A percentile compares a stretch with the other conserved stretches of the same genome.
Conservation (phyloP, 2,329 filamentous ascomycete genomes). For the Alternaria arbusti region DNA sequence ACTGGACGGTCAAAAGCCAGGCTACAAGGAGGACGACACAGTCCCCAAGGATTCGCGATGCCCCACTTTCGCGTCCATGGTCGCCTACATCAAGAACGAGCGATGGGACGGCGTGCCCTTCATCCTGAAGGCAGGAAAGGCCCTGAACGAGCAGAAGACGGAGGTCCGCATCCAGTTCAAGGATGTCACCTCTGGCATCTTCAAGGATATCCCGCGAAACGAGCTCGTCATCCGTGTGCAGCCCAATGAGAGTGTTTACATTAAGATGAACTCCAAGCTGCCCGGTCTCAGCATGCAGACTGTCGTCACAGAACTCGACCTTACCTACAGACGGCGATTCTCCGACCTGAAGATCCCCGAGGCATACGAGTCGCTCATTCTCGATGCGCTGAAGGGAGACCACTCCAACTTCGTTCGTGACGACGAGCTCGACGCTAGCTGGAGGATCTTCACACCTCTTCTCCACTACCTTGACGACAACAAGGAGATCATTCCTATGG, state of each 20-base stretch:
- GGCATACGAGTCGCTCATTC: slow-evolving; percentile 96
- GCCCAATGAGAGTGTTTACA: slow-evolving; percentile 99
- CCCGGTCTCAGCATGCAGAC: slow-evolving; percentile 99
- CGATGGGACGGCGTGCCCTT: slow-evolving; percentile 99
- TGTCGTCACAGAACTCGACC: slow-evolving; percentile 95
- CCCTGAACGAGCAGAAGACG: slow-evolving; percentile 99
- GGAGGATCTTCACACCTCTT: slow-evolving; percentile 97
- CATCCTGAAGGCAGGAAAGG: slow-evolving; percentile 99
- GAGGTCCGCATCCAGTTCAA: slow-evolving; percentile 99
- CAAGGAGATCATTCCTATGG: slow-evolving; percentile 99
- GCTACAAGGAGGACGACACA: slow-evolving; percentile 98
- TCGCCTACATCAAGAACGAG: slow-evolving; percentile 99
- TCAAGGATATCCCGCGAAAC: slow-evolving; percentile 99
- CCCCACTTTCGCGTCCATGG: slow-evolving; percentile 96
- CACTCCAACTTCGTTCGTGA: slow-evolving; percentile 86
- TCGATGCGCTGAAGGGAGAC: slow-evolving; percentile 97
- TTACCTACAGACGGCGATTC: slow-evolving; percentile 97
- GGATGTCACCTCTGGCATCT: slow-evolving; percentile 98
- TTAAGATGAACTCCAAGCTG: slow-evolving; percentile 99
- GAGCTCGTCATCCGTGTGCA: slow-evolving; percentile 99
- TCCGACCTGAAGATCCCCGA: slow-evolving; percentile 99
- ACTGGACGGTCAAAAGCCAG: slow-evolving; percentile 92
- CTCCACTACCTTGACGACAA: slow-evolving; percentile 98
- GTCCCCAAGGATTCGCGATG: slow-evolving; percentile 97
- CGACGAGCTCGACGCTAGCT: slow-evolving; percentile 89